Base-by-base conservation (phyloP, 23 red algal species). In the Chondrus crispus region DNA sequence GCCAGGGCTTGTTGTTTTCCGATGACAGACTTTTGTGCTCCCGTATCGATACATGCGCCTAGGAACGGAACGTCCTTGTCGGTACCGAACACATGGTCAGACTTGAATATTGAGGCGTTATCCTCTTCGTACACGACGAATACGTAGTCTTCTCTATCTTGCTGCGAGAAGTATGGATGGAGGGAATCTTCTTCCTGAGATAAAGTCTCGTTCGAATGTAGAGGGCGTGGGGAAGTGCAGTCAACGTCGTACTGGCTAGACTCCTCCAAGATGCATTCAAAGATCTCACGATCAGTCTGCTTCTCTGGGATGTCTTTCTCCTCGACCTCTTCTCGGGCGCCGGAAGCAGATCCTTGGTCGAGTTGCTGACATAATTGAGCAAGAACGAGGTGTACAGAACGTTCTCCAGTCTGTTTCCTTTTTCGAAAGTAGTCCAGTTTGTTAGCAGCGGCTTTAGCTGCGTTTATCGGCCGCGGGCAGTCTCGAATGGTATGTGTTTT, bases 21-120 rank as follows among this genome's bases (percentile, higher is more conserved):
- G 33, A 85, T 85, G 0, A 85, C 60, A 43, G 49, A 46, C 19
- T 44, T 42, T 62, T 62, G 26, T 42, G 81, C 81, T 38, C 57
- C 81, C 13, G 81, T 66, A 41, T 85, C 81, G 22, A 85, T 35
- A 7, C 81, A 85, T 58, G 54, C 81, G 12, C 81, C 81, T 20
- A 39, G 38, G 1, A 77, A 77, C 26, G 60, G 60, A 66, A 32
- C 9, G 1, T 66, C 26, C 60, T 66, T 32, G 60, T 19, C 60
- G 8, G 26, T 6, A n/a, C 60, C 35, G 60, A 19, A 22, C 18
- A 2, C 26, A 66, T 32, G 60, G n/a, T n/a, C n/a, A n/a, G n/a
- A n/a, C n/a, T n/a, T n/a, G n/a, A n/a, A n/a, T n/a, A n/a, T n/a
- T n/a, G n/a, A n/a, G n/a, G n/a, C n/a, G n/a, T n/a, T n/a, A n/a